A percentile compares a stretch with the other conserved stretches of the same genome.
These are phyloP conservation scores for Eucalyptus cloeziana DNA, from an alignment of 345 rosid species.

Conservation along the genomic window DNA sequence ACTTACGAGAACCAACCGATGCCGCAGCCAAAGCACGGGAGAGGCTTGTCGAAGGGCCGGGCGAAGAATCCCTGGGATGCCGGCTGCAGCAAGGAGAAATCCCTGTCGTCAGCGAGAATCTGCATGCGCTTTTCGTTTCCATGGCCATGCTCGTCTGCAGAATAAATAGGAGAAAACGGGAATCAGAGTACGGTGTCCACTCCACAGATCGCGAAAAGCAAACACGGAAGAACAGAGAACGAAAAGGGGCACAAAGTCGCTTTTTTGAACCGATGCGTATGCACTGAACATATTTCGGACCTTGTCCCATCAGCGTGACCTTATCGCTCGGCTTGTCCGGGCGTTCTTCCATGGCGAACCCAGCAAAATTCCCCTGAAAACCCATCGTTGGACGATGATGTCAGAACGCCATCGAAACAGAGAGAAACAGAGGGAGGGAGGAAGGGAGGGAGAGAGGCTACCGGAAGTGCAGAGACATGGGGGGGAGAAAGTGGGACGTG, in stretches of 20 bases:
- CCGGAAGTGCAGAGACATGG: background rate
- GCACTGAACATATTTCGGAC: background rate
- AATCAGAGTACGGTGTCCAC: background rate
- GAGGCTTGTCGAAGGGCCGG: background rate
- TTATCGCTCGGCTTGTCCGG: background rate
- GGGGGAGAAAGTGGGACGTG: background rate
- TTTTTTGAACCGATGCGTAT: background rate
- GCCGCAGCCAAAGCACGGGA: slow-evolving; percentile 16
- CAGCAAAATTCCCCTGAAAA: background rate
- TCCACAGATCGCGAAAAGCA: background rate
- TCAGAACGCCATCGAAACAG: background rate
- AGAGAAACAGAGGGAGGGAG: background rate
- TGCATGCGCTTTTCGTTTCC: background rate
- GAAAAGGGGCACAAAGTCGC: background rate
- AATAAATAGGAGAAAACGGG: background rate
- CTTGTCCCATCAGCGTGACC: background rate
- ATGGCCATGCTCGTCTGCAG: background rate
- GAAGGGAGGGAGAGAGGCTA: background rate
- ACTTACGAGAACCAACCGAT: slow-evolving; percentile 19
- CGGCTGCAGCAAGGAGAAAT: background rate
- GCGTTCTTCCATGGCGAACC: background rate
- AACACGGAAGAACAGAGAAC: background rate
- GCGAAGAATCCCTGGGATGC: background rate
- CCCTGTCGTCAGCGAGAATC: background rate
- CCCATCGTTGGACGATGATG: background rate